phyloP scores from a whole-genome alignment of 139 green algal species.

The Eudorina sp. region DNA sequence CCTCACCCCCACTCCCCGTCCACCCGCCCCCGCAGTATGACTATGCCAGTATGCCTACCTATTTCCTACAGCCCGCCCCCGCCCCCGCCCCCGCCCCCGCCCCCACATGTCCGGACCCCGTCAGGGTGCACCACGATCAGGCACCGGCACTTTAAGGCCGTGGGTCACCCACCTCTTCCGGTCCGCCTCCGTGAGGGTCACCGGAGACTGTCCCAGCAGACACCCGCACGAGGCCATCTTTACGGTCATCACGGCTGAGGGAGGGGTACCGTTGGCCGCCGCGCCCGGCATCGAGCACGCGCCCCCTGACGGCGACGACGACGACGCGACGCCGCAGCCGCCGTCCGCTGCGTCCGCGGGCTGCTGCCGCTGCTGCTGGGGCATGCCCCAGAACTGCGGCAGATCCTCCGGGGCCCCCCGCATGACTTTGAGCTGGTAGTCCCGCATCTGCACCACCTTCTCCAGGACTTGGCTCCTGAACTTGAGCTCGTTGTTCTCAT shows the following conservation, averaged over 20 bases:
- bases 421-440: slow-evolving; percentile 40
- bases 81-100: too few species aligned
- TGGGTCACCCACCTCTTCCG: slow-evolving; percentile 25
- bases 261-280: not conserved
- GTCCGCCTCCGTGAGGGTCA: not conserved
- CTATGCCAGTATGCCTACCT: too few species aligned
- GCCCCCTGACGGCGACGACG: not conserved
- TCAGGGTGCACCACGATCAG: too few species aligned
- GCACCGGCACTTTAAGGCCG: too few species aligned
- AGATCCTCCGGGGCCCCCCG: not conserved
- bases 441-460: slow-evolving; percentile 24
- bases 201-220: not conserved
- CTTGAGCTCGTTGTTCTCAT: slow-evolving; percentile 5
- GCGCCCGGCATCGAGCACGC: not conserved
- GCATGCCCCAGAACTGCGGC: not conserved
- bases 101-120: too few species aligned
- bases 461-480: slow-evolving; percentile 11
- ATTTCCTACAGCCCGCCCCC: too few species aligned
- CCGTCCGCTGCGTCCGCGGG: not conserved
- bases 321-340: not conserved
- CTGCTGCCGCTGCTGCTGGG: not conserved
- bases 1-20: too few species aligned
- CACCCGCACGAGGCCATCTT: not conserved
- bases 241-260: not conserved
- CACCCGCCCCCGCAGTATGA: too few species aligned